phyloP scores from a whole-genome alignment of 148 eudicot genomes.

The Camellia sinensis region DNA sequence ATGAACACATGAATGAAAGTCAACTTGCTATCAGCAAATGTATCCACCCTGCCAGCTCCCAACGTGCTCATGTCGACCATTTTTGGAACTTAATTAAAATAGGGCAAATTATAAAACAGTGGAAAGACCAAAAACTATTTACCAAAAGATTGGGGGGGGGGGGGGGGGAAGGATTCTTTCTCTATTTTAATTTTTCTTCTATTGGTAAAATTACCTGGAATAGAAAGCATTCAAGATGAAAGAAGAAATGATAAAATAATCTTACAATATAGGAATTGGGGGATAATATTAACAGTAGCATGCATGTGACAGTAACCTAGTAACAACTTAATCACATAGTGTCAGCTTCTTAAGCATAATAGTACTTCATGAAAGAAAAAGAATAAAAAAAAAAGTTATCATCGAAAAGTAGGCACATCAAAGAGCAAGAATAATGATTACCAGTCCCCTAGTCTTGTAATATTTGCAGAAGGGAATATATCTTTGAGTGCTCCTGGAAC shows the following conservation, averaged over 20 bases:
- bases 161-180: not conserved
- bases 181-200: not conserved
- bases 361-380: not conserved
- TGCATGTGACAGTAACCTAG: not conserved
- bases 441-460: slow-evolving; percentile 92
- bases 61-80: not conserved
- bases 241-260: not conserved
- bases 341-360: not conserved
- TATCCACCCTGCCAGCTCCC: not conserved
- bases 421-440: slow-evolving; percentile 26
- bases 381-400: not conserved
- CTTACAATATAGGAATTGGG: not conserved
- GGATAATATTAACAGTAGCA: no score
- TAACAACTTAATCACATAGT: not conserved
- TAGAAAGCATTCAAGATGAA: not conserved
- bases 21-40: not conserved
- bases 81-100: not conserved
- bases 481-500: slow-evolving; percentile 82
- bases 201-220: not conserved
- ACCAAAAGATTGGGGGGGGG: no score
- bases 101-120: no score
- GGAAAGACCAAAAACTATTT: no score
- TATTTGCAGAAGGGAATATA: slow-evolving; percentile 77
- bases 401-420: not conserved
- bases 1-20: not conserved